A percentile compares a stretch with the other conserved stretches of the same genome.
Conservation (phyloP, 768 basidiomycete species). For the Candolleomyces efflorescens region DNA sequence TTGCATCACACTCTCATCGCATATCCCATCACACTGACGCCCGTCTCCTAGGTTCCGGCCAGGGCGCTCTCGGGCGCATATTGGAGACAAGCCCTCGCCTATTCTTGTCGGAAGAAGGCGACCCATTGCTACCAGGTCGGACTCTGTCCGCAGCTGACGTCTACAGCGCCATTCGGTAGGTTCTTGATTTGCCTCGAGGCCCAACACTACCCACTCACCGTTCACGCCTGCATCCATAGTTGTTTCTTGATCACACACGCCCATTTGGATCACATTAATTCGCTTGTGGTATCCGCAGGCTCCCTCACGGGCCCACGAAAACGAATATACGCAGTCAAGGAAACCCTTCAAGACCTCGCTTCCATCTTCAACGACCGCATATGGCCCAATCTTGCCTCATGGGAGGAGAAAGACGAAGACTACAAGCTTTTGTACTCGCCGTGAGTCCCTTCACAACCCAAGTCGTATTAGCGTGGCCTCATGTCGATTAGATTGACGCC, state of each 20-base stretch:
- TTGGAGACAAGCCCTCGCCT: constrained; percentile 52
- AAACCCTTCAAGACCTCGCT: constrained; percentile 61
- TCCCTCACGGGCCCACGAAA: constrained; percentile 60
- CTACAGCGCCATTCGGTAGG: constrained; percentile 51
- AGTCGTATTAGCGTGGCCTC: background rate
- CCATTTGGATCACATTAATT: constrained; percentile 86
- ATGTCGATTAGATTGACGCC: constrained; percentile 38
- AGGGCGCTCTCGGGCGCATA: constrained; percentile 69
- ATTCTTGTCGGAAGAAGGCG: constrained; percentile 34
- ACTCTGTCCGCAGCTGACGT: constrained; percentile 42
- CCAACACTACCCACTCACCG: background rate
- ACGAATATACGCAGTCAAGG: constrained; percentile 55
- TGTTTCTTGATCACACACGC: constrained; percentile 86
- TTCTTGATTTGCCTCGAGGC: background rate
- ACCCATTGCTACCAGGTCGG: constrained; percentile 17
- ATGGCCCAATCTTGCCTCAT: constrained; percentile 84
- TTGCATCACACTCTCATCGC: constrained; percentile 14
- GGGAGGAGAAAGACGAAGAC: constrained; percentile 58
- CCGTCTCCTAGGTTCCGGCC: constrained; percentile 64
- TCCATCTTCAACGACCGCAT: constrained; percentile 71
- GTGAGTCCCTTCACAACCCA: constrained; percentile 37
- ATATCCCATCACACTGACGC: background rate
- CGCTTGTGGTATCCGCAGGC: constrained; percentile 81
- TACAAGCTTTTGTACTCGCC: constrained; percentile 58
- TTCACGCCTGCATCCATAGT: constrained; percentile 32